Evolutionary conservation across 2,329 filamentous ascomycete genomes (phyloP).

Genomic region (Harringtonia lauricola): DNA sequence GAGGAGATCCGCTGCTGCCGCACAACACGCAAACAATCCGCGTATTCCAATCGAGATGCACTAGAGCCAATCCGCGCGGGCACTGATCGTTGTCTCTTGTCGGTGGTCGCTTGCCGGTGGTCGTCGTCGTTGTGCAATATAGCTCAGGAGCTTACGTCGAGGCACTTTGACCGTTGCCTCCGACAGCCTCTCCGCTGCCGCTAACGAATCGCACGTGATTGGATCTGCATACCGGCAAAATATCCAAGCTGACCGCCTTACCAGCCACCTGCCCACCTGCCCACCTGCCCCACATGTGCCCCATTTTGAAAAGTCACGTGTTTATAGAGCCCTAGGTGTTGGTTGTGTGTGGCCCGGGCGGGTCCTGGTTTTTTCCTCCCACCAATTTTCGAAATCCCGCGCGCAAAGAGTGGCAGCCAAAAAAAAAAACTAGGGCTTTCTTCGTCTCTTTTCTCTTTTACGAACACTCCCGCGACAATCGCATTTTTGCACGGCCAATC

Average conservation of each 20-base stretch:
- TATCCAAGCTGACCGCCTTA: background rate
- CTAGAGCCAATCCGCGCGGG: too few species aligned
- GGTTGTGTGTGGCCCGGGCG: background rate
- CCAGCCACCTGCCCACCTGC: background rate
- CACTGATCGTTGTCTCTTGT: too few species aligned
- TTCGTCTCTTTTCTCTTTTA: constrained; percentile 5
- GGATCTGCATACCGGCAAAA: too few species aligned
- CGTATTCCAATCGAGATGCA: too few species aligned
- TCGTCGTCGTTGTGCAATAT: background rate
- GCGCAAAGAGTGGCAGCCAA: constrained; percentile 2
- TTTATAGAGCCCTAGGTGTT: constrained; percentile 1
- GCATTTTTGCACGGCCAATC: constrained; percentile 26
- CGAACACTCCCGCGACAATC: constrained; percentile 9
- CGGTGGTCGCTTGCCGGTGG: too few species aligned
- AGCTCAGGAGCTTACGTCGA: background rate
- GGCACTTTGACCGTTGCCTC: constrained; percentile 1
- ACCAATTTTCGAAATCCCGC: constrained; percentile 5
- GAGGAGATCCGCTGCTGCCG: too few species aligned
- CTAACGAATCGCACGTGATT: constrained; percentile 4
- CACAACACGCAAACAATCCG: too few species aligned
- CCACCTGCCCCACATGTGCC: background rate
- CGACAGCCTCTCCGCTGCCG: background rate
- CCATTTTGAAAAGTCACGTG: background rate
- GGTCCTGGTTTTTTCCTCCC: constrained; percentile 4
- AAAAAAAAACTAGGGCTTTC: constrained; percentile 4